Evolutionary conservation across 2,329 filamentous ascomycete species (phyloP).

Genomic region (Akanthomyces muscarius): DNA sequence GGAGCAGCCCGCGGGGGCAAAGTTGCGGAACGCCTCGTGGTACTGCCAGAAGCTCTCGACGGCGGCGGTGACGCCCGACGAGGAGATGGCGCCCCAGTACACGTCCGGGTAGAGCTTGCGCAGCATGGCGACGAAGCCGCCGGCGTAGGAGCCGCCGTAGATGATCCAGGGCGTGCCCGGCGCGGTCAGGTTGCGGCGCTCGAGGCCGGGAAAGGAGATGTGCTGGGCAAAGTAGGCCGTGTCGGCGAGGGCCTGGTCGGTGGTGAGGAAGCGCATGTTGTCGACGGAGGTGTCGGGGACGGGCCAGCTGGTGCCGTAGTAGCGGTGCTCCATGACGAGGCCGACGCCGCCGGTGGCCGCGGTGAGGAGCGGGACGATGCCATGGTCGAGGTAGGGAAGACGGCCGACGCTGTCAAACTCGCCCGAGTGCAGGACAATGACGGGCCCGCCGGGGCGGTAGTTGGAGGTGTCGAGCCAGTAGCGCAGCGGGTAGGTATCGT

Average conservation of each 20-base stretch:
- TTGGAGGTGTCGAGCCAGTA: constrained; percentile 80
- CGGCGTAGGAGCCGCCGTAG: constrained; percentile 82
- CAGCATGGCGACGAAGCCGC: constrained; percentile 72
- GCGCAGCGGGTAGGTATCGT: constrained; percentile 63
- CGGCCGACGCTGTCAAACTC: constrained; percentile 63
- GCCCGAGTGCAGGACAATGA: constrained; percentile 71
- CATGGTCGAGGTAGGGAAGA: constrained; percentile 70
- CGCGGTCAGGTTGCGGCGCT: constrained; percentile 63
- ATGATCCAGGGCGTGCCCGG: constrained; percentile 66
- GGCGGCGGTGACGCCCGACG: constrained; percentile 73
- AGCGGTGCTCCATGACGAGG: constrained; percentile 81
- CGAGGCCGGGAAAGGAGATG: constrained; percentile 65
- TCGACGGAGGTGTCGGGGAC: constrained; percentile 60
- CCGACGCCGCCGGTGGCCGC: constrained; percentile 69
- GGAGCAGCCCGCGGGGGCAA: constrained; percentile 57
- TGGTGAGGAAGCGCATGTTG: constrained; percentile 76
- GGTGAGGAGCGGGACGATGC: constrained; percentile 67
- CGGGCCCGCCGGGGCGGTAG: constrained; percentile 73
- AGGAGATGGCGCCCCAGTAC: constrained; percentile 76
- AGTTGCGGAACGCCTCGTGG: constrained; percentile 47
- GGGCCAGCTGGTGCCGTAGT: constrained; percentile 76
- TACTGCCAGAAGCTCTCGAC: constrained; percentile 74
- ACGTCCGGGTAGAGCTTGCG: constrained; percentile 72
- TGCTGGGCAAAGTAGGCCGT: constrained; percentile 75
- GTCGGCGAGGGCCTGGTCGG: constrained; percentile 78